Percentiles rank a stretch among this genome's conserved stretches.
These are phyloP conservation scores for Hirschioporus abietinus DNA, from an alignment of 768 basidiomycete genomes.

Conservation along the genomic window DNA sequence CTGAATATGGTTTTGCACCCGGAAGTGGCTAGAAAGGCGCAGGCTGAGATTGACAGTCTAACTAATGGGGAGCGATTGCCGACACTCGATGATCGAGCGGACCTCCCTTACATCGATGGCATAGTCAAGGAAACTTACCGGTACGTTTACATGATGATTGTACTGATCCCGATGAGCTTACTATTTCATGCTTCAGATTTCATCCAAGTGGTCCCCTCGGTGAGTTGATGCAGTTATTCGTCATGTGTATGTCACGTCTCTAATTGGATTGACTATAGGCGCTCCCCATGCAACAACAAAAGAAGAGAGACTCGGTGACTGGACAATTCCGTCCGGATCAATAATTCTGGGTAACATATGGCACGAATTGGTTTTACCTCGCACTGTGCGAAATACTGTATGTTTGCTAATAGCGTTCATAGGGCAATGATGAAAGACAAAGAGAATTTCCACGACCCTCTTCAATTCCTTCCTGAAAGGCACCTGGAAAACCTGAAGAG, in stretches of 20 bases:
- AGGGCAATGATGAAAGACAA: slow-evolving; percentile 4
- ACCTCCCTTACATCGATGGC: slow-evolving; percentile 10
- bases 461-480: neutral
- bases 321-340: slow-evolving; percentile 8
- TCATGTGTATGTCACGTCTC: neutral
- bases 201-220: neutral
- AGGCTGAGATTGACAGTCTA: slow-evolving; percentile 24
- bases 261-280: neutral
- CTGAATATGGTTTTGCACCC: slow-evolving; percentile 14
- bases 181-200: neutral
- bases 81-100: slow-evolving; percentile 3
- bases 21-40: slow-evolving; percentile 21
- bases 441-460: neutral
- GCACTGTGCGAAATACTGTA: too few species aligned
- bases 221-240: neutral
- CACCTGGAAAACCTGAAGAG: neutral
- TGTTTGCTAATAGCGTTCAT: neutral
- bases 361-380: neutral
- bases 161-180: neutral
- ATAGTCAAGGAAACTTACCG: slow-evolving; percentile 13
- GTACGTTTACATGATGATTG: neutral
- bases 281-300: slow-evolving; percentile 7
- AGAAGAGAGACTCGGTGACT: slow-evolving; percentile 2
- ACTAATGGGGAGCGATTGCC: slow-evolving; percentile 28
- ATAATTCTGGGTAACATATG: slow-evolving; percentile 3